These are phyloP conservation scores for Globisporangium carolinianum DNA, from an alignment of 352 stramenopile genomes.

Conservation along the genomic window DNA sequence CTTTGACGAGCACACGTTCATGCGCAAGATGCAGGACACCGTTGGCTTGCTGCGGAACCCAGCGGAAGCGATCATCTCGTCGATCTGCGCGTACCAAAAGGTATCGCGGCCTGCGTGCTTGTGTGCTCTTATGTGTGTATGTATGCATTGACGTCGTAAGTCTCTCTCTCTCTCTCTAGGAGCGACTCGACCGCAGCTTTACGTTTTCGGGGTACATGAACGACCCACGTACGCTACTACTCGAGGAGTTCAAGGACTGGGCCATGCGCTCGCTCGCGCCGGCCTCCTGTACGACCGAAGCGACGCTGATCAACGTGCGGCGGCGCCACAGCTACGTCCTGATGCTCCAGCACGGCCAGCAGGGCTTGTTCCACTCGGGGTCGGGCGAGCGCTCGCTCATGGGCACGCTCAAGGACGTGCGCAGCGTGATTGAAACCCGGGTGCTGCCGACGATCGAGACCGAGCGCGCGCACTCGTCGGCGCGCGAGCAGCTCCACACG, in stretches of 20 bases:
- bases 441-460: conserved; percentile 78
- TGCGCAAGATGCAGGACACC: conserved; percentile 85
- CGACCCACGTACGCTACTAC: conserved; percentile 69
- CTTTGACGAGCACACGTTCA: conserved; percentile 84
- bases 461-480: conserved; percentile 73
- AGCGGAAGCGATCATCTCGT: conserved; percentile 80
- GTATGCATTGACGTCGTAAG: neutral
- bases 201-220: conserved; percentile 78
- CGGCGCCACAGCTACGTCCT: conserved; percentile 71
- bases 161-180: conserved; percentile 13
- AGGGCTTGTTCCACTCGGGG: conserved; percentile 74
- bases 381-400: conserved; percentile 69
- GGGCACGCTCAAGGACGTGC: conserved; percentile 76
- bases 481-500: conserved; percentile 72
- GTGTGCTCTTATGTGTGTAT: neutral
- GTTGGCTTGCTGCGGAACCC: conserved; percentile 73
- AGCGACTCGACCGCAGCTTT: conserved; percentile 71
- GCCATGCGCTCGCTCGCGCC: conserved; percentile 71
- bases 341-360: conserved; percentile 70
- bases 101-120: conserved; percentile 7
- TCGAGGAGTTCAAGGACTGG: conserved; percentile 86
- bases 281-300: conserved; percentile 70
- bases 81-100: conserved; percentile 77
- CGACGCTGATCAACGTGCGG: conserved; percentile 68
- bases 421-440: conserved; percentile 69